phyloP scores from a whole-genome alignment of 208 protist species.

The Leishmania turanica region DNA sequence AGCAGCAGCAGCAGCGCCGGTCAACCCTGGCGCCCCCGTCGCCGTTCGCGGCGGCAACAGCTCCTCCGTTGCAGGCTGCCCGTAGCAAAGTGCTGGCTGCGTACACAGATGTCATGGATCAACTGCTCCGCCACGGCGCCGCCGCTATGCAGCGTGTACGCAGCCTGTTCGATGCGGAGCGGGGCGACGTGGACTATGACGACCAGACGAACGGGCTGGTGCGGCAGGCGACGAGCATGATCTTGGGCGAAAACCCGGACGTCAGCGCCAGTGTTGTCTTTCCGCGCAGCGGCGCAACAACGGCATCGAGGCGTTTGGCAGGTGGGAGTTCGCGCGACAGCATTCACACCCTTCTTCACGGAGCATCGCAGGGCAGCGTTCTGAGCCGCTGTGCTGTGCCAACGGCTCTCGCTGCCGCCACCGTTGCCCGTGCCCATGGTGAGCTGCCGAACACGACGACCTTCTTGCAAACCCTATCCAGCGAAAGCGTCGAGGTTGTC shows the following conservation, averaged over 20 bases:
- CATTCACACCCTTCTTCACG: background rate
- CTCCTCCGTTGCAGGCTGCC: background rate
- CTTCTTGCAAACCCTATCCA: background rate
- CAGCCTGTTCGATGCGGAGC: constrained; percentile 18
- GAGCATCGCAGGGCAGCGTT: background rate
- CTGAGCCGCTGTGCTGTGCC: background rate
- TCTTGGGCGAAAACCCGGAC: background rate
- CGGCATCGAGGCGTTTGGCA: background rate
- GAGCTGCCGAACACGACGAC: background rate
- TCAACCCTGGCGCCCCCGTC: constrained; percentile 1
- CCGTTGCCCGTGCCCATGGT: constrained; percentile 1
- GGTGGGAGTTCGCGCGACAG: background rate
- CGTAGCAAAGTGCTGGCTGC: constrained; percentile 27
- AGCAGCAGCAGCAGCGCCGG: constrained; percentile 18
- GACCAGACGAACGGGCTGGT: constrained; percentile 20
- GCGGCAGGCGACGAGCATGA: constrained; percentile 5
- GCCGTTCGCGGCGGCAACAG: background rate
- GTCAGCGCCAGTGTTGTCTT: constrained; percentile 28
- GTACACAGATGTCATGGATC: constrained; percentile 32
- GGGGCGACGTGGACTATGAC: constrained; percentile 23
- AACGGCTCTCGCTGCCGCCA: constrained; percentile 2
- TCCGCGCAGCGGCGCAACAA: background rate
- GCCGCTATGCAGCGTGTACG: constrained; percentile 16
- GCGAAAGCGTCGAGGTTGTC: constrained; percentile 1
- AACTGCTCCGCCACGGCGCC: constrained; percentile 26